Evolutionary conservation across 176 grass and related monocot species (phyloP).

Genomic region (Eragrostis nindensis): DNA sequence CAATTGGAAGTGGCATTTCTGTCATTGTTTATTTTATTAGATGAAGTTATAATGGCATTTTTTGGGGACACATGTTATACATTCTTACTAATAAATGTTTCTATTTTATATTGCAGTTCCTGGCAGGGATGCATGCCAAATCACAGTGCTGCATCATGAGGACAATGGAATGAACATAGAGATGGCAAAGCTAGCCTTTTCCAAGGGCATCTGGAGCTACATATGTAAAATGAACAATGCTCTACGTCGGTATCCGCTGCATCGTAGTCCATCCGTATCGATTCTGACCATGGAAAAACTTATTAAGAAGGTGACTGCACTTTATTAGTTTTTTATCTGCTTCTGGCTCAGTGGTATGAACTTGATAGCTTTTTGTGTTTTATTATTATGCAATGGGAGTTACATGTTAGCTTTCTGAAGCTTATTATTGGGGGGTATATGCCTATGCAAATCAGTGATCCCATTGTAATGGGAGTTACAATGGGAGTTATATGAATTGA

Average conservation of each 20-base stretch:
- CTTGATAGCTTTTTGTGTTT: slow-evolving; percentile 4
- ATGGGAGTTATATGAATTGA: too few species aligned
- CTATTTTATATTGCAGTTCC: slow-evolving; percentile 61
- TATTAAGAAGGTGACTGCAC: slow-evolving; percentile 69
- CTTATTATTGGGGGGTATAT: neutral
- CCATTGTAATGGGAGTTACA: too few species aligned
- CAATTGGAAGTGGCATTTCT: neutral
- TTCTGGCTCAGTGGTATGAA: neutral
- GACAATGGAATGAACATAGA: slow-evolving; percentile 87
- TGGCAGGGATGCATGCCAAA: slow-evolving; percentile 85
- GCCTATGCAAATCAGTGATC: neutral
- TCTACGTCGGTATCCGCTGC: slow-evolving; percentile 68
- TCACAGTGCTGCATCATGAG: slow-evolving; percentile 87
- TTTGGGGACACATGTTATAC: neutral
- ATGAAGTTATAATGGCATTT: neutral
- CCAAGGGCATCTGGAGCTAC: slow-evolving; percentile 95
- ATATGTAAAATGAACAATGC: slow-evolving; percentile 95
- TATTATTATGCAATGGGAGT: neutral
- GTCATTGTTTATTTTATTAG: neutral
- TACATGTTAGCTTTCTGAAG: slow-evolving; percentile 5
- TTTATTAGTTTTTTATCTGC: neutral
- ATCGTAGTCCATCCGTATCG: slow-evolving; percentile 40
- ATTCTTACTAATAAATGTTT: slow-evolving; percentile 19
- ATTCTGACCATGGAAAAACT: slow-evolving; percentile 67
- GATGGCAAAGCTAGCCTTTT: slow-evolving; percentile 97